phyloP scores from a whole-genome alignment of 2,329 filamentous ascomycete species.

The Penicillium sumatraense region DNA sequence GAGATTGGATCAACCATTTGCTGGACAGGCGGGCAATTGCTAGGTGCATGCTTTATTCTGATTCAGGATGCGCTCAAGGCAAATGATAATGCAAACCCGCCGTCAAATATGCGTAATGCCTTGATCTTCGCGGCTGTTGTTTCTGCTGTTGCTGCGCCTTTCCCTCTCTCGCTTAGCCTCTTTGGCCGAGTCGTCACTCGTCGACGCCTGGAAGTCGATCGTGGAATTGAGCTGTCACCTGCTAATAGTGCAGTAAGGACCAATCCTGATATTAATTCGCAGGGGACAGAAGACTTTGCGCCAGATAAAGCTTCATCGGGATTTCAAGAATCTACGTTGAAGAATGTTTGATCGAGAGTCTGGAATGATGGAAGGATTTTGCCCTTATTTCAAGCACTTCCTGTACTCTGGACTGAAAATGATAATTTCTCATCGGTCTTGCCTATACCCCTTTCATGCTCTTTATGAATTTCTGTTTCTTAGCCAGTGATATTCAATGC shows the following conservation, averaged over 20 bases:
- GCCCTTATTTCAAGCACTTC: not conserved
- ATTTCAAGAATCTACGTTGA: not conserved
- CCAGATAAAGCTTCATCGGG: not conserved
- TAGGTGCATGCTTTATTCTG: slow-evolving; percentile 84
- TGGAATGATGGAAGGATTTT: not conserved
- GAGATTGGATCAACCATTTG: slow-evolving; percentile 82
- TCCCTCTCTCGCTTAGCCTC: slow-evolving; percentile 70
- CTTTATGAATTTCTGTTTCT: not conserved
- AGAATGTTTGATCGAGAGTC: not conserved
- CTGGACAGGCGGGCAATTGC: slow-evolving; percentile 84
- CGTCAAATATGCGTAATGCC: slow-evolving; percentile 72
- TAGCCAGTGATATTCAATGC: not conserved
- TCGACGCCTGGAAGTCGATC: slow-evolving; percentile 47
- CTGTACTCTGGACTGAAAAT: not conserved
- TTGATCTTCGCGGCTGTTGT: slow-evolving; percentile 81
- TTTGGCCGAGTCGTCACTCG: slow-evolving; percentile 62
- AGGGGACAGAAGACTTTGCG: slow-evolving; percentile 6
- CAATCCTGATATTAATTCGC: not conserved
- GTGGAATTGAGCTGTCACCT: slow-evolving; percentile 28
- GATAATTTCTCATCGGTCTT: not conserved
- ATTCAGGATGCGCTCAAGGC: slow-evolving; percentile 73
- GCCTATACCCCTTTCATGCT: not conserved
- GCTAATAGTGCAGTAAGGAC: not conserved
- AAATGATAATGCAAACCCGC: slow-evolving; percentile 58
- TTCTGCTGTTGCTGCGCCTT: slow-evolving; percentile 65